Evolutionary conservation across 352 stramenopile genomes (phyloP).

Genomic region (Phytophthora syringae): DNA sequence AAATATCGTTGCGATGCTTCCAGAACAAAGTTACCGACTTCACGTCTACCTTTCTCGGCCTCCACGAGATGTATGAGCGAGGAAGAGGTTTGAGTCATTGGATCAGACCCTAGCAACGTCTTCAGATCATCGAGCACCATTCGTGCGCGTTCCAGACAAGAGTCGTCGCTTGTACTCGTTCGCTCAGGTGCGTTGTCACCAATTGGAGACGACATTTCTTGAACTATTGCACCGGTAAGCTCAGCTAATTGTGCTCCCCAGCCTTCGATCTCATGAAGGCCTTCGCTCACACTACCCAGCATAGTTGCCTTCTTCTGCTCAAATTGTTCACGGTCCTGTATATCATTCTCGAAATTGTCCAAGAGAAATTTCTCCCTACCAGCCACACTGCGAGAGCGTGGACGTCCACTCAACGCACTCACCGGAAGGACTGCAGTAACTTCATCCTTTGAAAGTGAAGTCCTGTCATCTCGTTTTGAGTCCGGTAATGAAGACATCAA

Average conservation of each 20-base stretch:
- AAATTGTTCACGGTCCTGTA: slow-evolving; percentile 39
- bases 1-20: slow-evolving; percentile 51
- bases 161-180: slow-evolving; percentile 25
- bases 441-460: not conserved
- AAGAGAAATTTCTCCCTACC: slow-evolving; percentile 45
- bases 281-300: slow-evolving; percentile 22
- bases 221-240: slow-evolving; percentile 38
- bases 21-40: slow-evolving; percentile 57
- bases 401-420: slow-evolving; percentile 30
- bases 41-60: slow-evolving; percentile 57
- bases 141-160: slow-evolving; percentile 35
- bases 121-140: slow-evolving; percentile 45
- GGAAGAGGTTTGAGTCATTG: slow-evolving; percentile 52
- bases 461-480: not conserved
- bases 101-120: slow-evolving; percentile 49
- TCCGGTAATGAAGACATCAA: slow-evolving; percentile 5
- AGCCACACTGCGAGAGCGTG: slow-evolving; percentile 30
- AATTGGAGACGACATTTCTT: slow-evolving; percentile 38
- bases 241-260: slow-evolving; percentile 43
- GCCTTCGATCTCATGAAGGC: slow-evolving; percentile 45
- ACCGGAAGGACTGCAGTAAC: slow-evolving; percentile 11
- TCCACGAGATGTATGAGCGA: slow-evolving; percentile 57
- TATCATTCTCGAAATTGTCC: slow-evolving; percentile 52
- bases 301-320: slow-evolving; percentile 31
- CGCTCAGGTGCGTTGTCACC: slow-evolving; percentile 17